Conservation (phyloP, 1,284 basidiomycete species). For the Sanghuangporus sanghuang region DNA sequence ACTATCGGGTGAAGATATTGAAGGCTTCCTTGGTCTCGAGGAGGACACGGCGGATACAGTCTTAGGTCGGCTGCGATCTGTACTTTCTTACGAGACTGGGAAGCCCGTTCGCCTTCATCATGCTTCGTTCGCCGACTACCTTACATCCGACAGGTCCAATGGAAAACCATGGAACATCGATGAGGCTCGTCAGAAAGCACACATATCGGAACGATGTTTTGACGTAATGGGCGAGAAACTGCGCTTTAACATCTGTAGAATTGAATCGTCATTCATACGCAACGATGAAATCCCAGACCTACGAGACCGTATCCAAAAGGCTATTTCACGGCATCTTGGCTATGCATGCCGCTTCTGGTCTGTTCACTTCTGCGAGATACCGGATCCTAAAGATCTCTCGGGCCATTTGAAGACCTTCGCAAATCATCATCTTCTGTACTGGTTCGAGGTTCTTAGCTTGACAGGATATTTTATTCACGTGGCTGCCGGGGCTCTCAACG, state of each 20-base stretch:
- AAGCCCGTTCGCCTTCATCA: background rate
- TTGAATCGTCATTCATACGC: background rate
- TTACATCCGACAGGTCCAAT: background rate
- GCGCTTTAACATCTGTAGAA: background rate
- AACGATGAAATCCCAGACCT: background rate
- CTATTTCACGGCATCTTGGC: no score
- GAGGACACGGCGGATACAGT: background rate
- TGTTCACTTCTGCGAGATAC: no score
- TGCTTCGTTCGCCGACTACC: background rate
- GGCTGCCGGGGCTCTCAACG: background rate
- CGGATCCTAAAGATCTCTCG: no score
- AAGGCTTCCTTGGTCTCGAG: background rate
- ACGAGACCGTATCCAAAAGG: no score
- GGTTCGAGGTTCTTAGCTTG: no score
- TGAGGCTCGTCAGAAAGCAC: background rate
- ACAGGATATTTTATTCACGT: background rate
- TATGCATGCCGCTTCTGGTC: no score
- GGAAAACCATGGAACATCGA: background rate
- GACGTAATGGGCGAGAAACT: background rate
- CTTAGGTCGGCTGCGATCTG: background rate
- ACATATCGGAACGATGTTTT: background rate
- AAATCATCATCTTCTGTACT: no score
- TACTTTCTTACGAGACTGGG: background rate
- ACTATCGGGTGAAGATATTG: background rate
- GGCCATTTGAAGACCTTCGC: no score